These are phyloP conservation scores for Fusarium austroafricanum DNA, from an alignment of 2,329 filamentous ascomycete genomes.

Conservation along the genomic window DNA sequence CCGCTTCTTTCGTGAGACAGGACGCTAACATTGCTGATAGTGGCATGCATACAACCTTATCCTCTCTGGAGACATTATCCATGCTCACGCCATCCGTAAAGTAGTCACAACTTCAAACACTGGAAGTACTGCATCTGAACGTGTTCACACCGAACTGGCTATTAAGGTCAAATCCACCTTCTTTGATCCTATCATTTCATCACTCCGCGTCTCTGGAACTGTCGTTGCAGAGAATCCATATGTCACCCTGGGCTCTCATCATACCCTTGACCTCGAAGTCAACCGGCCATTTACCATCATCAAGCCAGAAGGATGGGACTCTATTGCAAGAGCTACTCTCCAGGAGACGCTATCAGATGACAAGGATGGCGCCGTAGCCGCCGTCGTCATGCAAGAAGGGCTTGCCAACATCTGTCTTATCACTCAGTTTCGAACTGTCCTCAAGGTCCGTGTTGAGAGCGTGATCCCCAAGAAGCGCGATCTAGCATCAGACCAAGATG, in stretches of 20 bases:
- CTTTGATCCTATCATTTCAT: constrained; percentile 67
- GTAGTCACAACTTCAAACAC: constrained; percentile 61
- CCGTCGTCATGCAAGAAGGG: constrained; percentile 93
- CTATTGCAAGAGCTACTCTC: constrained; percentile 82
- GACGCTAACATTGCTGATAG: constrained; percentile 46
- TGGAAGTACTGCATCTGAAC: constrained; percentile 63
- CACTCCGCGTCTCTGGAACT: constrained; percentile 67
- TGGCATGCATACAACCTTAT: constrained; percentile 74
- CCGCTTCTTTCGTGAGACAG: constrained; percentile 17
- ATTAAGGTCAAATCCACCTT: constrained; percentile 68
- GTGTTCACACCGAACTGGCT: constrained; percentile 68
- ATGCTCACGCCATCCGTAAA: constrained; percentile 67
- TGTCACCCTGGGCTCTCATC: constrained; percentile 66
- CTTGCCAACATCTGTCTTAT: constrained; percentile 85
- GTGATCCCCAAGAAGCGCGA: constrained; percentile 75
- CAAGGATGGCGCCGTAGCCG: constrained; percentile 83
- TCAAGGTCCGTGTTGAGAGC: constrained; percentile 72
- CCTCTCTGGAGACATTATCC: constrained; percentile 63
- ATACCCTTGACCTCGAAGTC: constrained; percentile 83
- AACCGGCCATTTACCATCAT: constrained; percentile 88
- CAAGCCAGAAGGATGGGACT: constrained; percentile 90
- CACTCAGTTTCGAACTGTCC: constrained; percentile 80
- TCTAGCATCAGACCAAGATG: constrained; percentile 72
- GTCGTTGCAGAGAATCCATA: constrained; percentile 65
- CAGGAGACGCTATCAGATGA: constrained; percentile 82